Base-by-base conservation (phyloP, 1,139 yeast species). In the Debaryomyces subglobosus region DNA sequence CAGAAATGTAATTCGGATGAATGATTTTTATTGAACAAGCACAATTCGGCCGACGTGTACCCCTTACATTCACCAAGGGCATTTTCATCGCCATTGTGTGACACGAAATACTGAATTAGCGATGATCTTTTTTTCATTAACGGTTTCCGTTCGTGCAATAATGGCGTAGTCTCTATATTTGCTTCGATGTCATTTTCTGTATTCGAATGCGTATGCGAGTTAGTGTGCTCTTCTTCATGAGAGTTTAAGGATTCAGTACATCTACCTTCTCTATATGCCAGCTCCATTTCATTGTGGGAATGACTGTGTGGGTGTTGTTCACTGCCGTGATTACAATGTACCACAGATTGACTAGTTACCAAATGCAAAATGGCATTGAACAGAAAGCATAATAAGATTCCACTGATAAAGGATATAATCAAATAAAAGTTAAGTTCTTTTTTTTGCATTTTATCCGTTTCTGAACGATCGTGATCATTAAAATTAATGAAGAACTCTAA, bases 281-380 rank as follows among this genome's bases (percentile, higher is more conserved):
- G 43, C 10, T 40, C 43, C 18, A 15, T n/a, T 40, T 63, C 59
- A 21, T 62, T 57, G 18, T 44, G 37, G 33, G 56, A 53, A 33
- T 44, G 49, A n/a, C 30, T 23, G 21, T 44, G 36, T 16, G 24
- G 13, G 18, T n/a, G 34, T 30, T 49, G 51, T 23, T 51, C 54
- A 7, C 67, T 69, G 20, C 69, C 72, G 58, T 91, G 97, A 15
- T 82, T 85, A 65, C 97, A 91, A 61, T 91, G 97, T 0, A 92
- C 89, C 25, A 92, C 81, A 27, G 95, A 85, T 60, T 89, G 89
- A 49, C 94, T 82, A 1, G 97, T 89, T 47, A 85, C 65, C 38
- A 82, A 65, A 63, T 92, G 97, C 13, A 92, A 81, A 0, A 85
- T 40, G 23, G 74, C 65, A 62, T 91, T 91, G 53, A 92, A 69